Evolutionary conservation across 257 asterid species (phyloP).

Genomic region (Fraxinus americana): DNA sequence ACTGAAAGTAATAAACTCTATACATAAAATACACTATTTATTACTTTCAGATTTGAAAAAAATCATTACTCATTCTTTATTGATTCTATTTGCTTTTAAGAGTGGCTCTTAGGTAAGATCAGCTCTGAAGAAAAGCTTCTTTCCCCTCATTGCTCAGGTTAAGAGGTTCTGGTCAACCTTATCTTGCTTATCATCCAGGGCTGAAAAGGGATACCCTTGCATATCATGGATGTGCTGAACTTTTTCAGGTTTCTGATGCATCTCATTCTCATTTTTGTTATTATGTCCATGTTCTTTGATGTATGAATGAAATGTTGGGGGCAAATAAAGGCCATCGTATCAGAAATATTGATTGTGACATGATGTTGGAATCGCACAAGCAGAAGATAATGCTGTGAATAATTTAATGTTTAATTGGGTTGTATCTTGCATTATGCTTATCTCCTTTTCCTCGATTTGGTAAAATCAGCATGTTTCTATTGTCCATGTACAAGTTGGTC

Average conservation of each 20-base stretch:
- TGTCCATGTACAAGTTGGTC: constrained; percentile 6
- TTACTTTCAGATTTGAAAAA: too few species aligned
- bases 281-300: constrained; percentile 21
- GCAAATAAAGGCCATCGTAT: constrained; percentile 10
- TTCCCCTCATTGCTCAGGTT: constrained; percentile 52
- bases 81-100: not conserved
- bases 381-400: not conserved
- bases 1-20: not conserved
- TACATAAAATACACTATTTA: too few species aligned
- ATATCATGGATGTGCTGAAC: constrained; percentile 97
- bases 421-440: constrained; percentile 3
- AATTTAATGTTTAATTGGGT: constrained; percentile 9
- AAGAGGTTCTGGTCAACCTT: constrained; percentile 84
- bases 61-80: too few species aligned
- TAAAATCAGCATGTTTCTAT: not conserved
- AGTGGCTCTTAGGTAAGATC: constrained; percentile 3
- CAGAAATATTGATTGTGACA: not conserved
- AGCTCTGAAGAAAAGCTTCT: constrained; percentile 12
- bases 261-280: constrained; percentile 21
- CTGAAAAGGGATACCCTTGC: constrained; percentile 87
- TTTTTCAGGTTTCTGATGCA: constrained; percentile 73
- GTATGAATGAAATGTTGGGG: constrained; percentile 15
- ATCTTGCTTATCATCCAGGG: constrained; percentile 91
- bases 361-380: not conserved
- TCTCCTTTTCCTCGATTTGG: constrained; percentile 9